These are phyloP conservation scores for Malbranchea cinnamomea DNA, from an alignment of 2,329 filamentous ascomycete genomes.

Conservation along the genomic window DNA sequence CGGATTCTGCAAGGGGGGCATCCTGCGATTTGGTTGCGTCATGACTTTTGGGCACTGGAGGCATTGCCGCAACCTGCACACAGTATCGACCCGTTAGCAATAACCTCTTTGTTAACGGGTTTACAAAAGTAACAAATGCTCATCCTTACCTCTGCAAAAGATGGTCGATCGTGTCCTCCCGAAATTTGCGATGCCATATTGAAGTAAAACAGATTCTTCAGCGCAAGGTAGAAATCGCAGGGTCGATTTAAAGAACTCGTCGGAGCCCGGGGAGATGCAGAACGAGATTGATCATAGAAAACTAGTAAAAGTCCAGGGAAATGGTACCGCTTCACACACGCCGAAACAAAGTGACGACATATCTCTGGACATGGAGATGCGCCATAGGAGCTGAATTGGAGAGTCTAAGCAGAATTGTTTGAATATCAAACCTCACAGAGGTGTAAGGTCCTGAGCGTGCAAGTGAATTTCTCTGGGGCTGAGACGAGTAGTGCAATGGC, in stretches of 20 bases:
- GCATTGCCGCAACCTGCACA: no score
- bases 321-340: conserved; percentile 29
- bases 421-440: no score
- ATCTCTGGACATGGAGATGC: conserved; percentile 27
- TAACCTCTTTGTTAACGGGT: no score
- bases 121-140: no score
- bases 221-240: conserved; percentile 5
- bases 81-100: no score
- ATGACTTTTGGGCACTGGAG: no score
- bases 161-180: conserved; percentile 30
- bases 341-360: conserved; percentile 30
- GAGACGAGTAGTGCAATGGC: no score
- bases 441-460: no score
- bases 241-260: conserved; percentile 8
- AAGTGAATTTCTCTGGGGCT: no score
- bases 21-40: conserved; percentile 2
- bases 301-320: conserved; percentile 23
- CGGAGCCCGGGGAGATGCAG: conserved; percentile 11
- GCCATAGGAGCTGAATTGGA: conserved; percentile 31
- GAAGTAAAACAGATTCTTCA: conserved; percentile 8
- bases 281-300: conserved; percentile 16
- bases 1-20: conserved; percentile 10
- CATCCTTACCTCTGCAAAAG: conserved; percentile 64
- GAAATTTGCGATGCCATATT: conserved; percentile 18
- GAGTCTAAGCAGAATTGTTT: no score